A percentile compares a stretch with the other conserved stretches of the same genome.
Conservation (phyloP, 2,329 filamentous ascomycete genomes). For the Fusarium caatingaense region DNA sequence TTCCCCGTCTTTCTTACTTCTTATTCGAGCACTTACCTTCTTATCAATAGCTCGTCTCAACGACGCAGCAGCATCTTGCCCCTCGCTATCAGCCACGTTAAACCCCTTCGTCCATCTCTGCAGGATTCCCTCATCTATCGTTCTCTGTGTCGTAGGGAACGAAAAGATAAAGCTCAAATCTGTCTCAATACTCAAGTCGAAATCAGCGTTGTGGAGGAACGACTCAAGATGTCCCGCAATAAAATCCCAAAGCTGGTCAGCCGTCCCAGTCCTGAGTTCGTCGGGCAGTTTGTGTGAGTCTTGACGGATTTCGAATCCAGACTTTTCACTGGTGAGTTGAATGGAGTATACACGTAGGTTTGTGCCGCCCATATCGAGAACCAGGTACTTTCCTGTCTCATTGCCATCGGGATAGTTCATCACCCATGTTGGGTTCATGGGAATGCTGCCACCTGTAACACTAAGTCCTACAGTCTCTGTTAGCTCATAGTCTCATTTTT, state of each 20-base stretch:
- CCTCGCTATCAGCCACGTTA: constrained; percentile 91
- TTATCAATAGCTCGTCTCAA: constrained; percentile 81
- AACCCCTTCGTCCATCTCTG: constrained; percentile 99
- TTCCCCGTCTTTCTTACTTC: neutral
- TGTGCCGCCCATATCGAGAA: constrained; percentile 7
- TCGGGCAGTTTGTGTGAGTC: constrained; percentile 3
- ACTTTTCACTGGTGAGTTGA: neutral
- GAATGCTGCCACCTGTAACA: neutral
- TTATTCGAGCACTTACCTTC: constrained; percentile 47
- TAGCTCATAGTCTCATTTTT: neutral
- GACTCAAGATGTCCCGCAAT: neutral
- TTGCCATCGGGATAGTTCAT: constrained; percentile 12
- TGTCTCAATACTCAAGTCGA: neutral
- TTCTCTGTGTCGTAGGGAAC: constrained; percentile 91
- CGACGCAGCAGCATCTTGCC: constrained; percentile 87
- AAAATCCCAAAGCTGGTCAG: constrained; percentile 8
- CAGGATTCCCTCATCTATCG: constrained; percentile 90
- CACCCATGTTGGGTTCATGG: constrained; percentile 24
- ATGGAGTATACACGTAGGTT: constrained; percentile 5
- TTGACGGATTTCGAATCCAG: neutral
- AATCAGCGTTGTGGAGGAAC: neutral
- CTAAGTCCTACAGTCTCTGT: neutral
- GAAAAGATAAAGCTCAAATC: constrained; percentile 86
- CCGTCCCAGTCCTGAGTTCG: neutral
- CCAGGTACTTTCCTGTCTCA: constrained; percentile 1